These are phyloP conservation scores for Debaryomyces maramus DNA, from an alignment of 805 yeast species.

Conservation along the genomic window DNA sequence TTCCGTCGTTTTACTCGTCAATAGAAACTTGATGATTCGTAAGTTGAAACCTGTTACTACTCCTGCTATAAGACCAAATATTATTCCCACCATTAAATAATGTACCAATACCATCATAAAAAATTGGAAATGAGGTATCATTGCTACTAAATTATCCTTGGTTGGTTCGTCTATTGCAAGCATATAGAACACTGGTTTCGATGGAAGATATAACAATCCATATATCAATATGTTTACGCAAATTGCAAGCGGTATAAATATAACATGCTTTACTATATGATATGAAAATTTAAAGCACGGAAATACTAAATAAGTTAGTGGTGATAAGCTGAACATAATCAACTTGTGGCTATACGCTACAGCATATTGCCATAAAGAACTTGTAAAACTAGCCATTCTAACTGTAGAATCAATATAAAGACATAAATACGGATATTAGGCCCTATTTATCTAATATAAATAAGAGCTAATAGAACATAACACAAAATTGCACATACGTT, in stretches of 20 bases:
- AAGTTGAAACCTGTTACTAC: conserved; percentile 8
- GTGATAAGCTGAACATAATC: background rate
- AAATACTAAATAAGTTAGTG: conserved; percentile 1
- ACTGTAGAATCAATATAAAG: too few species aligned
- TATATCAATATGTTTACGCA: conserved; percentile 3
- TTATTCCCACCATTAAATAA: conserved; percentile 8
- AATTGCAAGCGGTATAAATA: conserved; percentile 4
- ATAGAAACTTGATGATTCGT: conserved; percentile 3
- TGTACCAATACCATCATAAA: conserved; percentile 7
- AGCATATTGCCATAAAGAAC: background rate
- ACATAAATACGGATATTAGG: too few species aligned
- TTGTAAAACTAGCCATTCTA: background rate
- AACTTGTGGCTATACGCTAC: background rate
- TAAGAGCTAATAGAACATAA: too few species aligned
- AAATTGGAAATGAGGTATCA: conserved; percentile 3
- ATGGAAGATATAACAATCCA: conserved; percentile 8
- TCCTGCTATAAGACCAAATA: conserved; percentile 9
- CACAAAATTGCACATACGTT: too few species aligned
- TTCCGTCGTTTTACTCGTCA: background rate
- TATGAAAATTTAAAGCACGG: background rate
- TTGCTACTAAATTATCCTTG: background rate
- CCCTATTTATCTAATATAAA: too few species aligned
- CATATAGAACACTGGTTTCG: conserved; percentile 6
- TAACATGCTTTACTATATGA: conserved; percentile 2
- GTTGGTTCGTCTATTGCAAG: conserved; percentile 6